Conservation (phyloP, 2,329 filamentous ascomycete species). For the Epichloe aotearoae region DNA sequence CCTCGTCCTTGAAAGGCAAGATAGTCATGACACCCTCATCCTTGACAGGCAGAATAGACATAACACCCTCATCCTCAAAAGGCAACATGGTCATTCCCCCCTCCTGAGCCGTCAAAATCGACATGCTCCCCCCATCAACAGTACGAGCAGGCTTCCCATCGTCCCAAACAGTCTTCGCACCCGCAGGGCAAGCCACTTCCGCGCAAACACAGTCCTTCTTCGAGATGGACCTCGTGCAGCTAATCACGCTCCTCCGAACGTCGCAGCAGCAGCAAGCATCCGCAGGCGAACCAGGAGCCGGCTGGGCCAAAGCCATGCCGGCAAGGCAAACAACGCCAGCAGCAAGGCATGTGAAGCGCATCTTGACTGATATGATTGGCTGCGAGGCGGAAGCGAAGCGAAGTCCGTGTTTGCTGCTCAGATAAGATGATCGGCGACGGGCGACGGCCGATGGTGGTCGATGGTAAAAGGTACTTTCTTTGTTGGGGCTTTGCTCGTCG, state of each 20-base stretch:
- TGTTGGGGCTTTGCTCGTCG: not conserved
- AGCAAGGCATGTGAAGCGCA: constrained; percentile 14
- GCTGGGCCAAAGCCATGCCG: constrained; percentile 1
- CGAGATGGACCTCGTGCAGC: constrained; percentile 11
- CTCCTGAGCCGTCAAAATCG: too few species aligned
- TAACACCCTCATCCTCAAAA: too few species aligned
- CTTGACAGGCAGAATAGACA: too few species aligned
- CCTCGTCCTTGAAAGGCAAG: accelerated
- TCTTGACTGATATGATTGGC: constrained; percentile 2
- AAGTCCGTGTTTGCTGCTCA: not conserved
- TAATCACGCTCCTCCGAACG: constrained; percentile 10
- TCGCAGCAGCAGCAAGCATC: constrained; percentile 23
- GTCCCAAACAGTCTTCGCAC: constrained; percentile 9
- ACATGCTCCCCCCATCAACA: not conserved
- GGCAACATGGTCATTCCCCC: not conserved
- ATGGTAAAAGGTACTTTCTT: not conserved
- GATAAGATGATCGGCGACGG: not conserved
- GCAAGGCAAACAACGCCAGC: constrained; percentile 5
- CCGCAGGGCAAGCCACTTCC: constrained; percentile 12
- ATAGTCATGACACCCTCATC: too few species aligned
- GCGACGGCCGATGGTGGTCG: not conserved
- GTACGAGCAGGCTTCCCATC: not conserved
- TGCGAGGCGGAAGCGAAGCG: not conserved
- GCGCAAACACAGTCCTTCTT: constrained; percentile 16
- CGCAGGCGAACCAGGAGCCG: constrained; percentile 1